phyloP scores from a whole-genome alignment of 805 yeast species.

The Candida endomychidarum region DNA sequence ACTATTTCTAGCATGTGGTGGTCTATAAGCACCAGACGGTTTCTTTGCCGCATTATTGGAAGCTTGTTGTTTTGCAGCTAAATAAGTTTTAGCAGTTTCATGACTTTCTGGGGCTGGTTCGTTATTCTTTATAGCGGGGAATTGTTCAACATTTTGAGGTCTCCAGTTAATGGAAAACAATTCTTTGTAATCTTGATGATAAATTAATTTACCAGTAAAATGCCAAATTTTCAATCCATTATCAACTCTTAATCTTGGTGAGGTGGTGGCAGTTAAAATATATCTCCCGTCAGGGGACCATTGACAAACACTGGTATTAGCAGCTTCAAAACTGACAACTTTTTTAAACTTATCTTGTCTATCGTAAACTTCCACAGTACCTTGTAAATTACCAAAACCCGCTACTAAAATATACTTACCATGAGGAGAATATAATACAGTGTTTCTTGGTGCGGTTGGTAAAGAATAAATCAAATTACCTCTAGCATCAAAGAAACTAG shows the following conservation, averaged over 20 bases:
- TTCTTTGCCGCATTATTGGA: slow-evolving; percentile 43
- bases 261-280: slow-evolving; percentile 91
- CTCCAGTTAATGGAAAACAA: slow-evolving; percentile 83
- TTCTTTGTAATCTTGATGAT: slow-evolving; percentile 76
- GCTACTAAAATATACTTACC: slow-evolving; percentile 89
- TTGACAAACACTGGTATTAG: slow-evolving; percentile 93
- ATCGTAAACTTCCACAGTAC: slow-evolving; percentile 92
- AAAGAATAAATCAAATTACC: slow-evolving; percentile 83
- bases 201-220: slow-evolving; percentile 78
- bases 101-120: slow-evolving; percentile 69
- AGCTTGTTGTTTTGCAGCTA: slow-evolving; percentile 39
- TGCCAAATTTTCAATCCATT: slow-evolving; percentile 95
- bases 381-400: slow-evolving; percentile 97
- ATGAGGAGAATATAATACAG: slow-evolving; percentile 89
- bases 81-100: slow-evolving; percentile 61
- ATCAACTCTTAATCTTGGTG: slow-evolving; percentile 96
- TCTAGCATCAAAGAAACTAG: slow-evolving; percentile 91
- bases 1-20: slow-evolving; percentile 83
- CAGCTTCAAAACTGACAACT: slow-evolving; percentile 80
- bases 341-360: slow-evolving; percentile 81
- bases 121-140: slow-evolving; percentile 49
- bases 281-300: slow-evolving; percentile 98
- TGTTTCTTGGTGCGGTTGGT: slow-evolving; percentile 86
- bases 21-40: slow-evolving; percentile 90
- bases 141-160: slow-evolving; percentile 54